These are phyloP conservation scores for Cyclotella cryptica DNA, from an alignment of 108 stramenopile species.

Conservation along the genomic window DNA sequence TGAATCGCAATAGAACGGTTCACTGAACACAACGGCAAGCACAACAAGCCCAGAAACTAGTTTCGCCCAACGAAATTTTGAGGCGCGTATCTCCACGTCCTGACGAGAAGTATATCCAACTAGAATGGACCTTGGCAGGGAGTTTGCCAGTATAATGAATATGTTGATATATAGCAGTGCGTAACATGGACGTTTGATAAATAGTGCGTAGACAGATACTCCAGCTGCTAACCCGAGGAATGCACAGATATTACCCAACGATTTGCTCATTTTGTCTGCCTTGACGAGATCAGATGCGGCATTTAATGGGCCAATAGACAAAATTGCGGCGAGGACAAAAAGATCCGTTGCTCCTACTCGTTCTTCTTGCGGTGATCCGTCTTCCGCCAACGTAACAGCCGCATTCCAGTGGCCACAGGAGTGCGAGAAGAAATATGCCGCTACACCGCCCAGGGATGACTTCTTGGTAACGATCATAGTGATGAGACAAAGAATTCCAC, in stretches of 20 bases:
- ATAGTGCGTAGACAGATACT: conserved; percentile 9
- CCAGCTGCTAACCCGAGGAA: background rate
- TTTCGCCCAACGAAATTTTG: background rate
- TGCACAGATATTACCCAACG: conserved; percentile 9
- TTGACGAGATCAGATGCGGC: conserved; percentile 12
- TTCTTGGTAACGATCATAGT: background rate
- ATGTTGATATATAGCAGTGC: conserved; percentile 38
- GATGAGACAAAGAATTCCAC: conserved; percentile 12
- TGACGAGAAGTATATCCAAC: conserved; percentile 17
- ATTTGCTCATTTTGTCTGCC: conserved; percentile 4
- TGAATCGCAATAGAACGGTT: conserved; percentile 35
- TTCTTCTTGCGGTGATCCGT: background rate
- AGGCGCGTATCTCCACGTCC: conserved; percentile 10
- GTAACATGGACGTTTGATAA: conserved; percentile 16
- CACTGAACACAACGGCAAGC: conserved; percentile 10
- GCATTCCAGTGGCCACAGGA: conserved; percentile 23
- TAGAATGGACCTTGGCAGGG: conserved; percentile 10
- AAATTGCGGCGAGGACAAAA: conserved; percentile 16
- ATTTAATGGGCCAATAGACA: conserved; percentile 27
- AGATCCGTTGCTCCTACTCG: background rate
- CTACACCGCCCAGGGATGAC: conserved; percentile 1
- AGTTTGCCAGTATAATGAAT: conserved; percentile 9
- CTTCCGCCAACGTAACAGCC: background rate
- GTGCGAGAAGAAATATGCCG: conserved; percentile 30
- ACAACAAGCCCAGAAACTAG: background rate